Base-by-base conservation (phyloP, 2,329 filamentous ascomycete genomes). In the Orbilia oligospora region DNA sequence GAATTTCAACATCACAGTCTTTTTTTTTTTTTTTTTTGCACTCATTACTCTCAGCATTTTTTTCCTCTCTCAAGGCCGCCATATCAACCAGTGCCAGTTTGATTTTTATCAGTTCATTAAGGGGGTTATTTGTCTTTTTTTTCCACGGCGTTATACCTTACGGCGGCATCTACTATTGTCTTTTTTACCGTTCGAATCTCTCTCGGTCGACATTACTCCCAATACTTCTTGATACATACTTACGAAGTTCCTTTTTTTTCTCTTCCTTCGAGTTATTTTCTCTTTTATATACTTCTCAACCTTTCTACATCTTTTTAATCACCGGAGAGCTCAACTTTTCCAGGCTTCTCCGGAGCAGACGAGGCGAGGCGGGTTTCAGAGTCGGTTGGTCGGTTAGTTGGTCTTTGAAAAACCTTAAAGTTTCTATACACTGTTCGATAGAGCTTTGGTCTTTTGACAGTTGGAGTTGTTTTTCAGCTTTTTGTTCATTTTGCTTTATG, bases 111-210 rank as follows among this genome's bases (percentile, higher is more conserved):
- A 51, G 33, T 30, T 41, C 49, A 24, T 36, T 22, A n/a, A 14
- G 14, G 38, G 56, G 33, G 56, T 20, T 61, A 18, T 48, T 66
- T 72, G 51, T 55, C 20, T 46, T 58, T 30, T 58, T 30, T 3
- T 48, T 56, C 61, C 36, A 55, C 49, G 69, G 69, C 69, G 69
- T 72, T 65, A 22, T 20, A 27, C 49, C 46, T n/a, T 46, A 18
- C 30, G 69, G 18, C 3, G 69, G 58, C 58, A 72, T 65, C 56
- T 55, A n/a, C n/a, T 56, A 1, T 41, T 36, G 56, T 66, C 44
- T 6, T 30, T n/a, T 30, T 30, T 30, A 44, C 18, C n/a, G 8
- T 66, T 66, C 33, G 5, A 44, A 61, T 44, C 6, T 27, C 33
- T 20, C 36, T 55, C 24, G 12, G 5, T 44, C 33, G 24, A 61